Evolutionary conservation across 1,284 basidiomycete genomes (phyloP), one percentile per base, ranked within the genome.

Genomic region (Fomitopsis palustris): DNA sequence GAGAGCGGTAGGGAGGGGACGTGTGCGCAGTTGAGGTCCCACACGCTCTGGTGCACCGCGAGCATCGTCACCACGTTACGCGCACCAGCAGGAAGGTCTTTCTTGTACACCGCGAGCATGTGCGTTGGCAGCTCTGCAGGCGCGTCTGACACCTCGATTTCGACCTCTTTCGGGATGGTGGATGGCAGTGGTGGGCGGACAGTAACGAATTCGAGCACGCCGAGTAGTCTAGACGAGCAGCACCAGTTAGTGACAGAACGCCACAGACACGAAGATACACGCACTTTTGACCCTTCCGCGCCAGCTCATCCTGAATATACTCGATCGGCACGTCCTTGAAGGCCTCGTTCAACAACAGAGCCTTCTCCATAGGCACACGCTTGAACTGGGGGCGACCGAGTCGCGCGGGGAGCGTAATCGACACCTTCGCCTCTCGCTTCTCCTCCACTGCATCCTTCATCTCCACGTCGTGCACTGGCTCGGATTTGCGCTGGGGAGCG

Each of bases 31-130:
- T 84, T 74, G 1, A 78, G 63, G 0, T 80, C 80, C 38, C 85
- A 74, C 33, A 86, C 74, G 61, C 86, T 70, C 53, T 79, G 76
- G 67, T 88, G 85, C 4, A 77, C 70, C 1, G 86, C 81, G 64
- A 77, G 78, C 47, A 88, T 70, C 3, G 73, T 76, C 17, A 84
- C 75, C 38, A 65, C 61, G 63, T 82, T 75, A 35, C 66, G 62
- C 64, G 64, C 33, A 53, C 54, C 27, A 69, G 59, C 35, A 57
- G 53, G 35, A n/a, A 52, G 49, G 31, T 56, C 19, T 71, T 64
- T 67, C 23, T 70, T 66, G 65, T 78, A 78, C 14, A 86, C 74
- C 3, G 81, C 83, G 19, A 83, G 71, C 71, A 84, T 77, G 62
- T 86, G 84, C 0, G 83, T 81, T 12, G 84, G 84, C 63, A 76